A percentile compares a stretch with the other conserved stretches of the same genome.
These are phyloP conservation scores for Cryptococcus wingfieldii DNA, from an alignment of 1,284 basidiomycete genomes.

Conservation along the genomic window DNA sequence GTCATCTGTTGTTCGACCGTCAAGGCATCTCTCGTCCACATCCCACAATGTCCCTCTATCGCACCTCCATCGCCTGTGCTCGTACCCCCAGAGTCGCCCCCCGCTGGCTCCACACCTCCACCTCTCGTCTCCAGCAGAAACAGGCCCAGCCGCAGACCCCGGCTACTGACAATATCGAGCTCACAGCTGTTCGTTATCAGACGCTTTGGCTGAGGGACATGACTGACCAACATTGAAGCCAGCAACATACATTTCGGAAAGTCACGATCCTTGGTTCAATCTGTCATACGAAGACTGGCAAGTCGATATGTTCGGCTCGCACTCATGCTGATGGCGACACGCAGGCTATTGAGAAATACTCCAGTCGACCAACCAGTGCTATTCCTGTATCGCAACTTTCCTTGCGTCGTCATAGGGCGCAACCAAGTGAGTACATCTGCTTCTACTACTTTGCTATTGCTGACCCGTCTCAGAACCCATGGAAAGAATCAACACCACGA, in stretches of 20 bases:
- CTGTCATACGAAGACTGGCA: slow-evolving; percentile 91
- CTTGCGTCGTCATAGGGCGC: slow-evolving; percentile 90
- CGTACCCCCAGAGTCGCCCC: slow-evolving; percentile 15
- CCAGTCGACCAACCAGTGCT: slow-evolving; percentile 65
- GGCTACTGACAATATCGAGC: slow-evolving; percentile 28
- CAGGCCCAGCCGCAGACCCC: slow-evolving; percentile 28
- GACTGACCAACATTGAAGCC: slow-evolving; percentile 24
- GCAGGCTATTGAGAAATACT: slow-evolving; percentile 78
- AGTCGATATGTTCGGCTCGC: slow-evolving; percentile 26
- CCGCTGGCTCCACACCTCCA: slow-evolving; percentile 4
- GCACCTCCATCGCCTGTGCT: slow-evolving; percentile 12
- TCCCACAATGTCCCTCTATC: not conserved
- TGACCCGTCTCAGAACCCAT: slow-evolving; percentile 68
- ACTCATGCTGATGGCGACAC: not conserved
- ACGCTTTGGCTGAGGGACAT: not conserved
- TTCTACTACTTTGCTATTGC: not conserved
- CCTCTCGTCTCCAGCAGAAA: slow-evolving; percentile 9
- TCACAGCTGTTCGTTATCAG: slow-evolving; percentile 14
- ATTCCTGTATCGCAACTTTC: slow-evolving; percentile 80
- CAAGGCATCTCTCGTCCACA: not conserved
- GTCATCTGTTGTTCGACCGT: not conserved
- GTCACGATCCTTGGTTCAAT: slow-evolving; percentile 87
- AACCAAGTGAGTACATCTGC: slow-evolving; percentile 58
- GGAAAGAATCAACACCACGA: slow-evolving; percentile 86
- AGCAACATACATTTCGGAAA: slow-evolving; percentile 70